Base-by-base conservation (phyloP, 768 basidiomycete genomes). In the Rhodosporidiobolus odoratus region DNA sequence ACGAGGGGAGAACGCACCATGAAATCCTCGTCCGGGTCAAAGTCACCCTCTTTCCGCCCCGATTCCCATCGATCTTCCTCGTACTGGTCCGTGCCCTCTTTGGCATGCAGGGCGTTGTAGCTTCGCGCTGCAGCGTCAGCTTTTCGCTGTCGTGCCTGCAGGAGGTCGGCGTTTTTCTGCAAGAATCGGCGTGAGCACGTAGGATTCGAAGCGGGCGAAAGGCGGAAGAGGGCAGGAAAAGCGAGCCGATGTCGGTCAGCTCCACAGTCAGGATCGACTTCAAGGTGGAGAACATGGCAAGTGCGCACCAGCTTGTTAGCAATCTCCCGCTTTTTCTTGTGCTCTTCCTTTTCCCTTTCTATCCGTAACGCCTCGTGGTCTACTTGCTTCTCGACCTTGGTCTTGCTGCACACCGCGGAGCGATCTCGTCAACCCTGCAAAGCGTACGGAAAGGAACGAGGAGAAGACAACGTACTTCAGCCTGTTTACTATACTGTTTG, bases 291-390 rank as follows among this genome's bases (percentile, higher is more conserved):
- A 13, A 35, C 34, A 34, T 13, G 38, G 9, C 27, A 53, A 40
- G 32, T 19, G 30, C 80, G 27, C 52, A 91, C 94, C 84, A 86
- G 86, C 69, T 89, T 88, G 2, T 87, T 85, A 53, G 85, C 87
- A 77, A 92, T 92, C 64, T 82, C 81, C 78, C 92, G 93, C 75
- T 81, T 81, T 47, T 65, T 58, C 59, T 76, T 74, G 0, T 79
- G 79, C 63, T 79, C 78, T 19, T 75, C 76, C 27, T 77, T 70
- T 34, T 92, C 79, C 25, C 95, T 84, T 38, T 92, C 92, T 35
- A 91, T 81, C 32, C 84, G 84, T 75, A 95, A 94, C 74, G 88
- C 86, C 77, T 98, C 95, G 76, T 97, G 94, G 76, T 98, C 91
- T 32, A 96, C 91, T 40, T 72, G 34, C 37, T 37, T 37, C 61